Conservation (phyloP, 495 filamentous ascomycete genomes). For the Penicillium bovifimosum region DNA sequence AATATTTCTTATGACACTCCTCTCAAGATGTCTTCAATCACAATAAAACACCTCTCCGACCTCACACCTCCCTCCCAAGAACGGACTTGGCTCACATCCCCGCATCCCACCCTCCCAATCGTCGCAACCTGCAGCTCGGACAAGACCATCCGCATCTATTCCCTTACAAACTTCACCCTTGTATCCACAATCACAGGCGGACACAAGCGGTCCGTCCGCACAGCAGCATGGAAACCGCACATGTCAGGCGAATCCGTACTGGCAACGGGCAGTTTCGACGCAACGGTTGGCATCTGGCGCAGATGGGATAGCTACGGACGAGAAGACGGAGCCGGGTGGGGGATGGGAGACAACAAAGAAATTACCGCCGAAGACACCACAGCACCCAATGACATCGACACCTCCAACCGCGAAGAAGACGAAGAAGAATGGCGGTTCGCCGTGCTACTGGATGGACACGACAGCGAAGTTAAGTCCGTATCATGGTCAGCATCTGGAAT, state of each 20-base stretch:
- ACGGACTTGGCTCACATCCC: conserved; percentile 77
- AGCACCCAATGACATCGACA: conserved; percentile 1
- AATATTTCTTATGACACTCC: too few relatives aligned
- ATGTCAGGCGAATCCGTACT: conserved; percentile 61
- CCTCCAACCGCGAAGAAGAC: conserved; percentile 38
- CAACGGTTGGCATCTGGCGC: conserved; percentile 83
- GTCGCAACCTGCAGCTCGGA: conserved; percentile 83
- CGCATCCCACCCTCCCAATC: conserved; percentile 82
- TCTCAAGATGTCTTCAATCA: not conserved
- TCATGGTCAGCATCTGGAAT: conserved; percentile 75
- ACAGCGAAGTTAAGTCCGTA: conserved; percentile 85
- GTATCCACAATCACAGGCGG: conserved; percentile 78
- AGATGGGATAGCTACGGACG: conserved; percentile 50
- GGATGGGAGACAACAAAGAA: not conserved
- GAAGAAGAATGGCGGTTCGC: conserved; percentile 85
- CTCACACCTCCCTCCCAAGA: conserved; percentile 58
- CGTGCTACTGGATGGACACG: conserved; percentile 85
- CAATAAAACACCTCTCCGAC: conserved; percentile 29
- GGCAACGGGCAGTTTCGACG: conserved; percentile 89
- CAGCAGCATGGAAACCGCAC: conserved; percentile 78
- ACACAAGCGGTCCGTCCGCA: conserved; percentile 80
- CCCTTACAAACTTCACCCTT: conserved; percentile 68
- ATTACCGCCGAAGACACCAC: conserved; percentile 17
- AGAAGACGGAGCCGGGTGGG: conserved; percentile 24
- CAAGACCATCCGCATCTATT: conserved; percentile 83